A percentile compares a stretch with the other conserved stretches of the same genome.
Evolutionary conservation across 106 monocot genomes (phyloP).

Genomic region (Posidonia australis): DNA sequence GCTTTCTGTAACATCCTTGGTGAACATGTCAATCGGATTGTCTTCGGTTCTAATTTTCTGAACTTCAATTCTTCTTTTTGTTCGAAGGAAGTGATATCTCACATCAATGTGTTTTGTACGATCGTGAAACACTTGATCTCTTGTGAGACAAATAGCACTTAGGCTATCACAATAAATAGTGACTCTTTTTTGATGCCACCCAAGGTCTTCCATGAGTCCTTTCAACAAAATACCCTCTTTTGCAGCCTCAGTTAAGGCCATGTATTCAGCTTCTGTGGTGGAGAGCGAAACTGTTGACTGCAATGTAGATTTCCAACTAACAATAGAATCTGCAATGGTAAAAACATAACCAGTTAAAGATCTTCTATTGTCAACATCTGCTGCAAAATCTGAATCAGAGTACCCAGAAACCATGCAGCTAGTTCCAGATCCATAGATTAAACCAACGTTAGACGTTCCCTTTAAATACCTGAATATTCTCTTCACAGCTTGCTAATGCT

Average conservation of each 20-base stretch:
- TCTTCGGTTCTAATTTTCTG: too few species aligned
- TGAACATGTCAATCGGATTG: too few species aligned
- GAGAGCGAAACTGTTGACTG: not conserved
- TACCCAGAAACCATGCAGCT: not conserved
- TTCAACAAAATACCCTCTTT: not conserved
- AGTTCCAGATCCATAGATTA: not conserved
- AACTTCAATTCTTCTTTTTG: too few species aligned
- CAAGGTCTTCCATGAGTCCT: not conserved
- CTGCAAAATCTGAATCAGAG: not conserved
- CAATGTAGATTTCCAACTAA: not conserved
- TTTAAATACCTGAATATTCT: conserved; percentile 8
- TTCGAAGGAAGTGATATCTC: not conserved
- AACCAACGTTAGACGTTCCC: not conserved
- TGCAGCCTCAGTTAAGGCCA: not conserved
- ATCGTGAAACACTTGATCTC: not conserved
- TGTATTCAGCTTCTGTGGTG: not conserved
- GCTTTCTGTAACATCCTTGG: too few species aligned
- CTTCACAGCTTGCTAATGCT: conserved; percentile 2
- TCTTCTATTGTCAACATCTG: not conserved
- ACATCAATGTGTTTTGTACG: not conserved
- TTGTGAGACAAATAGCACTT: not conserved
- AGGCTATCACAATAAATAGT: not conserved
- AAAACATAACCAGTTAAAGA: not conserved
- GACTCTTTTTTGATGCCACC: not conserved
- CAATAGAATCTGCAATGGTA: not conserved